A percentile compares a stretch with the other conserved stretches of the same genome.
Conservation (phyloP, 2,329 filamentous ascomycete species). For the Sporothrix brasiliensis region DNA sequence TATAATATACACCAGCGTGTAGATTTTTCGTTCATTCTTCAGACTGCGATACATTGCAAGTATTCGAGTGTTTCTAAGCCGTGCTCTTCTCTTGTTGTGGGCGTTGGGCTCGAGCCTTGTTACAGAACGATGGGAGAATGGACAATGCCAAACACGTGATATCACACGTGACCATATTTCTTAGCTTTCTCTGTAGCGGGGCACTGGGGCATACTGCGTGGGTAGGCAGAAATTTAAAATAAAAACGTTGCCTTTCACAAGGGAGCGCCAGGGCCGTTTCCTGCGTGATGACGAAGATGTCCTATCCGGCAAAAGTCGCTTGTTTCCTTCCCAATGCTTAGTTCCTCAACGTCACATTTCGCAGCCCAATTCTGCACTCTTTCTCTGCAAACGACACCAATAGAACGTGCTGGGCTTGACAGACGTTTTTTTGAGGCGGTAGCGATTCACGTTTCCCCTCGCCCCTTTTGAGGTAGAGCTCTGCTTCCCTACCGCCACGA, state of each 20-base stretch:
- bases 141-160: not conserved
- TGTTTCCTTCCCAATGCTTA: constrained; percentile 6
- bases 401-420: not conserved
- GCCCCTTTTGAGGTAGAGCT: not conserved
- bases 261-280: constrained; percentile 4
- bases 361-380: constrained; percentile 13
- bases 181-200: too few relatives aligned
- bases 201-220: too few relatives aligned
- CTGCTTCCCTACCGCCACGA: constrained; percentile 2
- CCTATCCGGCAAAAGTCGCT: not conserved
- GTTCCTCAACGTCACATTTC: constrained; percentile 2
- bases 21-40: constrained; percentile 16
- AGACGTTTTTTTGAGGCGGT: not conserved
- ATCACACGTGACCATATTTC: constrained; percentile 8
- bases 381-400: not conserved
- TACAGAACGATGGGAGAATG: too few relatives aligned
- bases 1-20: constrained; percentile 31
- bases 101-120: not conserved
- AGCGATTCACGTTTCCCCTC: not conserved
- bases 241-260: constrained; percentile 26
- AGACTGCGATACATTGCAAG: not conserved
- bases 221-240: not conserved
- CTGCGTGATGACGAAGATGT: constrained; percentile 33
- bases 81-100: not conserved
- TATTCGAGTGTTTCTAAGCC: not conserved